Evolutionary conservation across 2,329 filamentous ascomycete species (phyloP).

Genomic region (Cercospora sp.): DNA sequence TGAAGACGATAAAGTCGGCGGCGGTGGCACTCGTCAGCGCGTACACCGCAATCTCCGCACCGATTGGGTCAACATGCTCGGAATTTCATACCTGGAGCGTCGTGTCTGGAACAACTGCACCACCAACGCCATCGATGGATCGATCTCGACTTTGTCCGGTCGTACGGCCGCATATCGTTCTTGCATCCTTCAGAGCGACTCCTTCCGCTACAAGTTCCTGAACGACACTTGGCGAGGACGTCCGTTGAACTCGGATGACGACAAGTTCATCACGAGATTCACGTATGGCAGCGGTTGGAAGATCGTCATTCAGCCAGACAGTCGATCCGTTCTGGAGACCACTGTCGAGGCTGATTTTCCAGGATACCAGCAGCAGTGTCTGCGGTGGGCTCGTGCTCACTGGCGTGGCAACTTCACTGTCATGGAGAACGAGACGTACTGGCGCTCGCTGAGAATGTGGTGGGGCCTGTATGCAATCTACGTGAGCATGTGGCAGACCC

Average conservation of each 20-base stretch:
- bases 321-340: conserved; percentile 53
- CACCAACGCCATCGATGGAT: conserved; percentile 59
- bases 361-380: conserved; percentile 55
- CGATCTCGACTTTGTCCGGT: conserved; percentile 60
- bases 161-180: conserved; percentile 56
- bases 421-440: conserved; percentile 43
- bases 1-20: conserved; percentile 51
- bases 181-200: conserved; percentile 50
- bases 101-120: conserved; percentile 63
- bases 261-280: conserved; percentile 62
- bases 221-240: conserved; percentile 55
- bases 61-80: conserved; percentile 55
- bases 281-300: conserved; percentile 53
- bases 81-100: conserved; percentile 59
- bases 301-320: conserved; percentile 56
- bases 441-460: conserved; percentile 41
- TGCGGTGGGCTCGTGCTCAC: conserved; percentile 60
- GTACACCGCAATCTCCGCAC: conserved; percentile 45
- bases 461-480: conserved; percentile 61
- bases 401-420: conserved; percentile 58
- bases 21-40: conserved; percentile 59
- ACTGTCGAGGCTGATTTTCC: conserved; percentile 50
- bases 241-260: conserved; percentile 58
- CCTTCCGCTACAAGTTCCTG: conserved; percentile 47
- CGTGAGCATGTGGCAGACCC: conserved; percentile 55